Evolutionary conservation across 805 yeast genomes (phyloP), one percentile per base, ranked within the genome.

Genomic region (Danielia oregonensis): DNA sequence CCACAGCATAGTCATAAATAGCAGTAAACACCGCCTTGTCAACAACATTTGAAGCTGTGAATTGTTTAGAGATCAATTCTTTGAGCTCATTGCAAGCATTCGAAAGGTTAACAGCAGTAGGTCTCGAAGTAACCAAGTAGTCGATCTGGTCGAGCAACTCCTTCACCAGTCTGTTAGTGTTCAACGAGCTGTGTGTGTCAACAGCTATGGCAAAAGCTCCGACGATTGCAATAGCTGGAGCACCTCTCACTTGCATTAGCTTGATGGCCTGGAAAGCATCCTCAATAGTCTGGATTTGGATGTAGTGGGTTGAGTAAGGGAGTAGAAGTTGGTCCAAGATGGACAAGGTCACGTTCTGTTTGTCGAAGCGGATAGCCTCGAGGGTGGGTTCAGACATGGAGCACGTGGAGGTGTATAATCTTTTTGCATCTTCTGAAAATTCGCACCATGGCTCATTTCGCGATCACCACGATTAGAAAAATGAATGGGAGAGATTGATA

Each of bases 151-250:
- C 48, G 2, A 56, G 19, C 34, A 83, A 60, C 9, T 56, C 46
- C 15, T 44, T 57, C 0, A 48, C 36, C 11, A 76, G 66, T 25
- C 55, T 37, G 10, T 17, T 2, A 3, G 17, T n/a, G 2, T 54
- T 32, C 25, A 61, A 65, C 30, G 37, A 37, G 52, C 50, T 49
- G 36, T 60, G 61, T 3, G 77, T 59, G 45, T 91, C 96, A n/a
- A 84, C 78, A 2, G 86, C 81, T 3, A 91, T 74, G 2, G 96
- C 76, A 40, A 89, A 72, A 1, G 88, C 79, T 4, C 96, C 97
- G 2, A 91, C 97, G 38, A 91, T 86, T 42, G 97, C 97, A 54
- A 91, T 91, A 1, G 97, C 97, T 0, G 98, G 98, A 0, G 98
- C 98, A 24, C 98, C 98, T 56, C 98, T 73, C 4, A 94, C 97